Evolutionary conservation across 805 yeast species (phyloP), one percentile per base, ranked within the genome.

Genomic region (Candida palmyrensis): DNA sequence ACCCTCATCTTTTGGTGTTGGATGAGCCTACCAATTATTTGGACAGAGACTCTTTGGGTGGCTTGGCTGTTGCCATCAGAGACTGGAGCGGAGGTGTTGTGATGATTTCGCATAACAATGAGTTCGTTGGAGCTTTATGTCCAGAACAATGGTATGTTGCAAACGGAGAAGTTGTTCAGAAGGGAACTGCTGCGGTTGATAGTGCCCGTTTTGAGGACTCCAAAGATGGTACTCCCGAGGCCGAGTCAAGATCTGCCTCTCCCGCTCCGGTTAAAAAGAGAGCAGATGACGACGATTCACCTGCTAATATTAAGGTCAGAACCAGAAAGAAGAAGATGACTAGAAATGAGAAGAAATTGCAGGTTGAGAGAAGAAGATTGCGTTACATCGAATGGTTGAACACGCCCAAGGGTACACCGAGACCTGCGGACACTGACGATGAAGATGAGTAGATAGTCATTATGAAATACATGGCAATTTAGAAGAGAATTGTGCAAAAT

Each of bases 61-160:
- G 97, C 30, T 73, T 90, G 47, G 97, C 98, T 18, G 79, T 90
- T 49, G 98, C 98, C 32, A 92, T 90, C 55, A 81, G 97, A 63
- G 97, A 90, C 59, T 90, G 97, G 97, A 63, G 77, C 42, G 98
- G 98, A 56, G 97, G 97, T 68, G 97, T 90, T 41, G 94, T 90
- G 38, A 86, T 90, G 95, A 90, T 90, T 65, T 89, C 97, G 43
- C 98, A 90, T 70, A 90, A 90, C 70, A 82, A 81, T 52, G 98
- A 90, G 64, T 90, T 90, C 47, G 96, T 89, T 27, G 95, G 97
- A 35, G 97, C 97, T 5, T 66, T 90, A 50, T 89, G 97, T 61
- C 97, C 97, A 24, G 98, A 90, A 67, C 97, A 89, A 63, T 90
- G 98, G 98, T 77, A 83, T 48, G 95, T 90, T 37, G 95, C 87